phyloP scores from a whole-genome alignment of 2,329 filamentous ascomycete species.

The Pyrenophora graminea region DNA sequence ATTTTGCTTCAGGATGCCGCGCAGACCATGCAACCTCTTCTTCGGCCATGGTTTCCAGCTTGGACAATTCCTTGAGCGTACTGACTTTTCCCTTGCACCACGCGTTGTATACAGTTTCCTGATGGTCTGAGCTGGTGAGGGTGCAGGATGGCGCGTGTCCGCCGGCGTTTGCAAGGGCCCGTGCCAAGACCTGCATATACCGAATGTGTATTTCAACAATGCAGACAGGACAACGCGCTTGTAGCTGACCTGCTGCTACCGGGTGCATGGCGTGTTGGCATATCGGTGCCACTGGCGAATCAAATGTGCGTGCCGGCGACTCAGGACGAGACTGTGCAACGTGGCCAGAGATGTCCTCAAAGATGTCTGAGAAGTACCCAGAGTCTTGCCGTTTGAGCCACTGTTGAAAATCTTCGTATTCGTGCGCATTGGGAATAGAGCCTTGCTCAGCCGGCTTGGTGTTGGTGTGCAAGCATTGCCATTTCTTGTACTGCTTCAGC shows the following conservation, averaged over 20 bases:
- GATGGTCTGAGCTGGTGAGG: slow-evolving; percentile 26
- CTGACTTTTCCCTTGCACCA: slow-evolving; percentile 32
- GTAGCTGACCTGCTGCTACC: slow-evolving; percentile 10
- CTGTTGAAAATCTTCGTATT: slow-evolving; percentile 37
- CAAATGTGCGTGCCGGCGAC: neutral
- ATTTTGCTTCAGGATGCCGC: slow-evolving; percentile 11
- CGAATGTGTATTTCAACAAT: slow-evolving; percentile 30
- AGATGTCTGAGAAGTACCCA: slow-evolving; percentile 37
- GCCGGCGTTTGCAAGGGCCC: slow-evolving; percentile 25
- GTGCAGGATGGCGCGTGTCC: slow-evolving; percentile 27
- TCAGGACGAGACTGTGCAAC: slow-evolving; percentile 9
- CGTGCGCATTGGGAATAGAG: slow-evolving; percentile 29
- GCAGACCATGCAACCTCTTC: slow-evolving; percentile 26
- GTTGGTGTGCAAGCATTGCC: slow-evolving; percentile 31
- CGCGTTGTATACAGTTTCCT: slow-evolving; percentile 28
- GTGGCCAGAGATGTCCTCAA: slow-evolving; percentile 30
- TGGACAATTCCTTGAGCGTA: slow-evolving; percentile 23
- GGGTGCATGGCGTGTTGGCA: slow-evolving; percentile 34
- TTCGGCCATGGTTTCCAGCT: slow-evolving; percentile 26
- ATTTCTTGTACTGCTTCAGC: slow-evolving; percentile 35
- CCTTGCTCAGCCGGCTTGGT: slow-evolving; percentile 23
- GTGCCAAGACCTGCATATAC: slow-evolving; percentile 32
- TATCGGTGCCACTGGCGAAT: slow-evolving; percentile 19
- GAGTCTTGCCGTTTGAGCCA: slow-evolving; percentile 39
- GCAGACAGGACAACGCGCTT: slow-evolving; percentile 35